Base-by-base conservation (phyloP, 352 stramenopile genomes). In the Pythium dissimile region DNA sequence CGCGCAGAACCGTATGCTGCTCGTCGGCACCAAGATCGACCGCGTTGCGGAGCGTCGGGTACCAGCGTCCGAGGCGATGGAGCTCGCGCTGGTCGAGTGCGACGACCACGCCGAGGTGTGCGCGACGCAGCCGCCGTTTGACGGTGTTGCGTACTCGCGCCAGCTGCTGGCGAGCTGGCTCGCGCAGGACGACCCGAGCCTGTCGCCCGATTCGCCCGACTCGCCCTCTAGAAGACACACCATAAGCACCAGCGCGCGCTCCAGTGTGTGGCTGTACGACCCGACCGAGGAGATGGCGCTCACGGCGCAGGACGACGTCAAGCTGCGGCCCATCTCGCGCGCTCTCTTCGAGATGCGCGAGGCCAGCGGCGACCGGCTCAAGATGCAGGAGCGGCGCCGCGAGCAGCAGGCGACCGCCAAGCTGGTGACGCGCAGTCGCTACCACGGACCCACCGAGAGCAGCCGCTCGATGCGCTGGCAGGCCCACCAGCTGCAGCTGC, bases 361-460 rank as follows among this genome's bases (percentile, higher is more conserved):
- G 15, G 81, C 81, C 7, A 72, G 78, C 16, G 62, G 72, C 50
- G 77, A 86, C 44, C 86, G 84, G 47, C 72, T 64, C 52, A 87
- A 84, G 58, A 60, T 59, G 0, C 45, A 80, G 32, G 72, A 78
- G 13, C 84, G 80, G 24, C 76, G 76, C 43, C 77, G 79, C 10
- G 79, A 88, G 28, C 71, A 77, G 16, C 54, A 73, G 46, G 66
- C 80, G 49, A 68, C 54, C n/a, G n/a, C n/a, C 45, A 77, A 86
- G 58, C 72, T 76, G 41, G 62, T 88, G 2, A 72, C 63, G n/a
- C 78, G 80, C 10, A 89, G 81, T 72, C 76, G 78, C 28, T 92
- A 92, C 65, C 85, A 89, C 57, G 82, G 82, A 0, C 82, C 82
- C 5, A 92, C 82, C 0, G 77, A 89, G 64, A 90, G 82, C 67